Percentiles rank a stretch among this genome's conserved stretches.
phyloP scores from a whole-genome alignment of 257 asterid genomes.

The Cordia subcordata region DNA sequence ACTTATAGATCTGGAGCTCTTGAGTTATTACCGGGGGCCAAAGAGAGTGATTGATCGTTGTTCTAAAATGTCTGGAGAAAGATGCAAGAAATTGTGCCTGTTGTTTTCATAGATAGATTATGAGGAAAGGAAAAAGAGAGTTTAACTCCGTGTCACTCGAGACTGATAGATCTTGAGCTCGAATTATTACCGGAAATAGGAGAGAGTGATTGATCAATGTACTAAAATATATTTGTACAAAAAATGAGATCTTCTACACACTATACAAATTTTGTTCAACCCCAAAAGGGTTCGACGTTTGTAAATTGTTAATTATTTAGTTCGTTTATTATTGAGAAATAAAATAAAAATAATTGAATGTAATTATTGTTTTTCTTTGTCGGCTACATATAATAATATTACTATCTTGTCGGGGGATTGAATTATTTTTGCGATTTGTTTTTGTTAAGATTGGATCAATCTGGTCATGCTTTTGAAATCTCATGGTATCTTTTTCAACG shows the following conservation, averaged over 20 bases:
- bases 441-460: neutral
- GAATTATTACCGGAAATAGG: too few species aligned
- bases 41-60: too few species aligned
- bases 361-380: neutral
- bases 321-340: neutral
- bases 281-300: neutral
- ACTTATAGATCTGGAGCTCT: too few species aligned
- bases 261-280: neutral
- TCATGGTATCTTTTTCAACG: neutral
- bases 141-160: too few species aligned
- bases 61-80: too few species aligned
- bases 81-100: too few species aligned
- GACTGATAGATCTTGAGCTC: too few species aligned
- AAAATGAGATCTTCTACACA: neutral
- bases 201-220: neutral
- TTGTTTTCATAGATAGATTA: too few species aligned
- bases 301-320: conserved; percentile 2
- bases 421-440: neutral
- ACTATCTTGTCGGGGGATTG: neutral
- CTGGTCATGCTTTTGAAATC: neutral
- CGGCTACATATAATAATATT: too few species aligned
- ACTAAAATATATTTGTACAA: neutral
- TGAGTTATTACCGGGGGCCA: too few species aligned
- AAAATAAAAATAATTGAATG: neutral
- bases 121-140: too few species aligned